Percentiles rank a stretch among this genome's conserved stretches.
These are phyloP conservation scores for Lecanosticta acicola DNA, from an alignment of 2,329 filamentous ascomycete species.

Conservation along the genomic window DNA sequence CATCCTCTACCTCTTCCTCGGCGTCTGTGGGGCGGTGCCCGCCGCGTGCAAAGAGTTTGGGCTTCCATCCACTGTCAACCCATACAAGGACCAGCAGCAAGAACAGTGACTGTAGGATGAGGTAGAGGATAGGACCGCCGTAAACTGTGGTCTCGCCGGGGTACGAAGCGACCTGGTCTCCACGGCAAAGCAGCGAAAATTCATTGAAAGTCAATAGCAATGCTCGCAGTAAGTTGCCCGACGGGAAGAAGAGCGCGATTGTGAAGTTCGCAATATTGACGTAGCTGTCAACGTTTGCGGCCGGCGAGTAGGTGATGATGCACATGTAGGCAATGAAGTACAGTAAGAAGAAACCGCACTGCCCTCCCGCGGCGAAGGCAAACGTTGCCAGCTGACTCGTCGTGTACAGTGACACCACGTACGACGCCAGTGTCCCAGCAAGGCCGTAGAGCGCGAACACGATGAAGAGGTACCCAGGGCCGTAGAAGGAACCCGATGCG, in stretches of 20 bases:
- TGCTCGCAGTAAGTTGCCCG: slow-evolving; percentile 67
- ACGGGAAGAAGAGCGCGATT: slow-evolving; percentile 67
- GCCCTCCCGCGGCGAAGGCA: slow-evolving; percentile 71
- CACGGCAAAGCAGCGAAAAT: slow-evolving; percentile 70
- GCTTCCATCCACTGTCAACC: slow-evolving; percentile 66
- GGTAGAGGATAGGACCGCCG: slow-evolving; percentile 78
- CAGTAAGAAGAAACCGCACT: slow-evolving; percentile 52
- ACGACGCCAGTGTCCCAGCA: slow-evolving; percentile 68
- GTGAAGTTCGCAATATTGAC: slow-evolving; percentile 69
- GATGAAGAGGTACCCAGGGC: slow-evolving; percentile 74
- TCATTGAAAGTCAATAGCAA: slow-evolving; percentile 75
- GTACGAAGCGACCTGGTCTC: slow-evolving; percentile 58
- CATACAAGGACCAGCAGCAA: slow-evolving; percentile 70
- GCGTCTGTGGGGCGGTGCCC: slow-evolving; percentile 38
- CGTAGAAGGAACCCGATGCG: slow-evolving; percentile 65
- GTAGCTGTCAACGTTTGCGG: slow-evolving; percentile 60
- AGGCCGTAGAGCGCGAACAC: slow-evolving; percentile 77
- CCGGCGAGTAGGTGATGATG: slow-evolving; percentile 64
- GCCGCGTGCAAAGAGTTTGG: slow-evolving; percentile 51
- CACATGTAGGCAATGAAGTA: slow-evolving; percentile 43
- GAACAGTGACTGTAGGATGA: slow-evolving; percentile 66
- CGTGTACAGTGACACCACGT: slow-evolving; percentile 74
- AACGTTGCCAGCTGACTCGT: slow-evolving; percentile 77
- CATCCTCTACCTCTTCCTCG: slow-evolving; percentile 43
- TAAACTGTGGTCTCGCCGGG: slow-evolving; percentile 69